phyloP scores from a whole-genome alignment of 257 asterid genomes.

The Striga asiatica region DNA sequence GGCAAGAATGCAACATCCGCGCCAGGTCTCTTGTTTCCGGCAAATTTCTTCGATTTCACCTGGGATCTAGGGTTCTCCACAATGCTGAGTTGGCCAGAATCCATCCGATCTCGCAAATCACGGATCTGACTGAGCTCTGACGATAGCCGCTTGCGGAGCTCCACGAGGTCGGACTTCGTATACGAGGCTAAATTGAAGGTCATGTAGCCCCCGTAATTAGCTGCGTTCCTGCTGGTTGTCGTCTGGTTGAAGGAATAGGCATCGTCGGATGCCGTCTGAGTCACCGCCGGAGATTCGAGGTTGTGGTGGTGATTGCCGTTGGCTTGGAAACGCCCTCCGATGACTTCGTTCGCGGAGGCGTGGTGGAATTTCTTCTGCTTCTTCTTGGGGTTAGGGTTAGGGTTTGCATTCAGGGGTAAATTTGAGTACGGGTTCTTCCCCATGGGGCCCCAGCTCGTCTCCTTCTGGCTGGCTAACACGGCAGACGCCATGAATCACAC shows the following conservation, averaged over 20 bases:
- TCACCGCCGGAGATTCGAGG: constrained; percentile 43
- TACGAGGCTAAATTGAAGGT: constrained; percentile 43
- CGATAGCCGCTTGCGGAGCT: constrained; percentile 48
- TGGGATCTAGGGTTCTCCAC: constrained; percentile 42
- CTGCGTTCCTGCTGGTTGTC: constrained; percentile 34
- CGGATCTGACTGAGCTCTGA: constrained; percentile 75
- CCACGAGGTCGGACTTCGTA: constrained; percentile 42
- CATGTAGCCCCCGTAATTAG: constrained; percentile 44
- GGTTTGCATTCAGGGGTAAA: constrained; percentile 48
- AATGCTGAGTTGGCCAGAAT: constrained; percentile 45
- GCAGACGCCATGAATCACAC: constrained; percentile 77
- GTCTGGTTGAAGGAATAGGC: constrained; percentile 83
- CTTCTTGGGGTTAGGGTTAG: constrained; percentile 69
- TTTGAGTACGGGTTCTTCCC: constrained; percentile 61
- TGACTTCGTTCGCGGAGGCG: constrained; percentile 29
- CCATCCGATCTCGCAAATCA: constrained; percentile 56
- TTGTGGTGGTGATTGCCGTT: too few species aligned
- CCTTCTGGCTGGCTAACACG: constrained; percentile 75
- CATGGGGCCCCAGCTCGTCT: constrained; percentile 83
- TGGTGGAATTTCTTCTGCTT: constrained; percentile 66
- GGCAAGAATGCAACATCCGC: constrained; percentile 33
- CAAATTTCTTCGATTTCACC: constrained; percentile 34
- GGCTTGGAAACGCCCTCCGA: constrained; percentile 24
- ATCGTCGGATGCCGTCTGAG: constrained; percentile 83
- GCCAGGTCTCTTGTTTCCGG: constrained; percentile 36